Evolutionary conservation across 371 early-diverging fungal genomes (phyloP), one percentile per base, ranked within the genome.

Genomic region (Agmasoma carcini): DNA sequence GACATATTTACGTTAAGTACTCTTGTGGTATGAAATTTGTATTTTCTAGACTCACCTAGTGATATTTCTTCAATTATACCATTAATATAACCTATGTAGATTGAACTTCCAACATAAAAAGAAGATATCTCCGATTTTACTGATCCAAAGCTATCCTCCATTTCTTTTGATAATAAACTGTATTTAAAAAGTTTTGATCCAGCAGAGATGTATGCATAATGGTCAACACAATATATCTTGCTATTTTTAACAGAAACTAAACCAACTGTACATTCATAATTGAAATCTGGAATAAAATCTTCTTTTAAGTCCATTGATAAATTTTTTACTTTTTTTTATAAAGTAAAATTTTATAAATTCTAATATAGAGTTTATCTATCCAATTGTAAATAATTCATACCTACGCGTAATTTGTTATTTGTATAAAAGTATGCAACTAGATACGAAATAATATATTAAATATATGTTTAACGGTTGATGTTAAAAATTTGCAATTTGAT

Each of bases 231-330:
- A n/a, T 25, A 25, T 22, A 59, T 26, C n/a, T 20, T 19, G 29
- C 60, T 59, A 12, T 29, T 41, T 33, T 48, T 59, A 23, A 26
- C 44, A 1, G n/a, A 14, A 1, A 65, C 12, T 23, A 30, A 33
- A 7, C 65, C 61, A 22, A 17, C 4, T 20, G 36, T 12, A n/a
- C 27, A n/a, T 11, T 33, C 15, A 31, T 30, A 55, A 14, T 22
- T 44, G 34, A 65, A 65, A 33, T 64, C 54, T 26, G 64, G 64
- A 34, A 64, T 44, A 41, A 64, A 63, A 31, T 19, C 43, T 17
- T 44, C 44, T 2, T 55, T 44, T 34, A 34, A 23, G 1, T 34
- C 15, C 20, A n/a, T n/a, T n/a, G n/a, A n/a, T n/a, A n/a, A n/a
- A n/a, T n/a, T n/a, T n/a, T n/a, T n/a, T n/a, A n/a, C n/a, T n/a